A percentile compares a stretch with the other conserved stretches of the same genome.
These are phyloP conservation scores for Umbelopsis sp. DNA, from an alignment of 192 early-diverging fungal species.

Conservation along the genomic window DNA sequence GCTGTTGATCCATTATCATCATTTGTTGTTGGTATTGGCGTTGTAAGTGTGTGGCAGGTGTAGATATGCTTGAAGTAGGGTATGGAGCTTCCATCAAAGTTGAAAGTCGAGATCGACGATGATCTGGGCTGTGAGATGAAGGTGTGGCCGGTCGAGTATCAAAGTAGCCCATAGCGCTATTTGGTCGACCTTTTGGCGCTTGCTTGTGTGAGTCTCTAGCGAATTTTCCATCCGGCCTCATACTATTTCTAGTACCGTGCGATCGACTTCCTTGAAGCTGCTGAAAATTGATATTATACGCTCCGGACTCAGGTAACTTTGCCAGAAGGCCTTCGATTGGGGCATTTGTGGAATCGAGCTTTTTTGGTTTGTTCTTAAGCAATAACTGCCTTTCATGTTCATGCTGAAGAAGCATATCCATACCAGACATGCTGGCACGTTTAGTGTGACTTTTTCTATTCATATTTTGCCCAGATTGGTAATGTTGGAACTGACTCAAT, in stretches of 20 bases:
- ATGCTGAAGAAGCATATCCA: slow-evolving; percentile 33
- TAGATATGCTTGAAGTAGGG: slow-evolving; percentile 3
- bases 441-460: neutral
- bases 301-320: slow-evolving; percentile 24
- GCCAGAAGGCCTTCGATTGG: slow-evolving; percentile 29
- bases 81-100: slow-evolving; percentile 6
- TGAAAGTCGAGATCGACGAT: slow-evolving; percentile 6
- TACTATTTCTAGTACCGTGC: neutral
- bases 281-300: slow-evolving; percentile 34
- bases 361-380: slow-evolving; percentile 7
- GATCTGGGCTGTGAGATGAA: neutral
- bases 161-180: slow-evolving; percentile 14
- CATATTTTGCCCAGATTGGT: slow-evolving; percentile 22
- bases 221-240: neutral
- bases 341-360: slow-evolving; percentile 23
- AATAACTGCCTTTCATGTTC: slow-evolving; percentile 32
- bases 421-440: slow-evolving; percentile 29
- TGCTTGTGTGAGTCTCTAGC: neutral
- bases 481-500: slow-evolving; percentile 27
- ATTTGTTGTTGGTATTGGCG: slow-evolving; percentile 10
- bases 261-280: slow-evolving; percentile 21
- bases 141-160: neutral
- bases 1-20: slow-evolving; percentile 14
- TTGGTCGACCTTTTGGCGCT: neutral
- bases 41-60: slow-evolving; percentile 3